Evolutionary conservation across 768 basidiomycete species (phyloP).

Genomic region (Clitopilus passeckerianus): DNA sequence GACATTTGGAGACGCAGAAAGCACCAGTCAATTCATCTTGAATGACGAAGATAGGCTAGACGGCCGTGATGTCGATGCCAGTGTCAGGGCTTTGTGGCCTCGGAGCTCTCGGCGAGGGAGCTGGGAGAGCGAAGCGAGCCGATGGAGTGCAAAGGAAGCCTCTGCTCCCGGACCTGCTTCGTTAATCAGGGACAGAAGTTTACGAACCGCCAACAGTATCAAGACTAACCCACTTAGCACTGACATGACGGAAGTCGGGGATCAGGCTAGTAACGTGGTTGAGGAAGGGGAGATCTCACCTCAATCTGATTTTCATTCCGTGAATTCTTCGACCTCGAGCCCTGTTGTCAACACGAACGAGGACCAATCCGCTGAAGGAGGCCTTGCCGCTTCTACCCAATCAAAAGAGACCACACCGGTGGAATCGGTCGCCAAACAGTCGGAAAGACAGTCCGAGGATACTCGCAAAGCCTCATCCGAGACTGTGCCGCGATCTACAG

Average conservation of each 20-base stretch:
- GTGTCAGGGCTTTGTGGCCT: conserved; percentile 84
- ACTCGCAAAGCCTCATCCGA: conserved; percentile 9
- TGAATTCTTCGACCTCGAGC: background rate
- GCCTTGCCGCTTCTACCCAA: background rate
- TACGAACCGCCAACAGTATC: conserved; percentile 58
- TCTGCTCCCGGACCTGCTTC: conserved; percentile 41
- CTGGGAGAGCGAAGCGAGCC: conserved; percentile 87
- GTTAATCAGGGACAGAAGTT: conserved; percentile 46
- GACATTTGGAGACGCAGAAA: conserved; percentile 55
- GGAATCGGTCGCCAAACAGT: conserved; percentile 1
- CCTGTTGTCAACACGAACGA: background rate
- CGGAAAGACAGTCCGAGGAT: background rate
- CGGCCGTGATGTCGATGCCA: conserved; percentile 77
- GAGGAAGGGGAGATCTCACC: conserved; percentile 6
- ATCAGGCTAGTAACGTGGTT: conserved; percentile 18
- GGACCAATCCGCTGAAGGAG: conserved; percentile 1
- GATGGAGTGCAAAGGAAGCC: conserved; percentile 77
- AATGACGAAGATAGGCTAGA: conserved; percentile 64
- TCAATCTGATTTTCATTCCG: background rate
- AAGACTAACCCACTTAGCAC: conserved; percentile 52
- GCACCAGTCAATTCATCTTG: conserved; percentile 60
- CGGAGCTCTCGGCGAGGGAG: conserved; percentile 83
- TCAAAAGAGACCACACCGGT: background rate
- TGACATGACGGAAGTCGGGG: conserved; percentile 33
- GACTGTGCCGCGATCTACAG: conserved; percentile 1